Base-by-base conservation (phyloP, 768 basidiomycete genomes). In the Strobilomyces echinocephalus region DNA sequence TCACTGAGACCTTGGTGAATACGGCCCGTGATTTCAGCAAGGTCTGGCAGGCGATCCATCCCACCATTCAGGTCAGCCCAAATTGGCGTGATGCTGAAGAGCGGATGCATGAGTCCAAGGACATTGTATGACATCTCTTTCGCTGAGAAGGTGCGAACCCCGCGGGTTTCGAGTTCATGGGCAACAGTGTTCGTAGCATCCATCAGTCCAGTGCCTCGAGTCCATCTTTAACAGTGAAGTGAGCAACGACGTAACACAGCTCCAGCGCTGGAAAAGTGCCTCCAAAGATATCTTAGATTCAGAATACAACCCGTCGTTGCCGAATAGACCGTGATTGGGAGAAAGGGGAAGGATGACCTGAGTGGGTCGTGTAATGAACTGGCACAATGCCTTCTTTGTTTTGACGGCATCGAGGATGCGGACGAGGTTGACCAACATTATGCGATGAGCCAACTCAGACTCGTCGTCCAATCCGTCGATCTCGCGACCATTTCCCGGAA, bases 91-190 rank as follows among this genome's bases (percentile, higher is more conserved):
- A 99, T 95, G 72, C 95, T 97, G 83, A 98, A 98, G 7, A 98
- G 84, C 40, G 97, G 97, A 67, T 99, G 97, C 95, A 99, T 98
- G 46, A 99, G 80, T 55, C 97, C 95, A 50, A 99, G 87, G 63
- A 99, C 92, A 73, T 99, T 99, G 84, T 98, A 99, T 1, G 97
- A 95, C 97, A 98, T 99, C 74, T 99, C 97, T 76, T 98, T 98
- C 28, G 97, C 89, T 0, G 95, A 98, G 83, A 98, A 99, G 2
- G 97, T 99, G 60, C 97, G 84, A 54, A 97, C 91, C 56, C 97
- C 97, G 57, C 88, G 81, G 54, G 84, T 80, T 74, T 99, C 97
- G 40, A 99, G 80, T 50, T 93, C 92, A 54, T 95, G 90, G 26
- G 97, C 93, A 49, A 97, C 87, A 41, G 88, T 91, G 74, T 95